Evolutionary conservation across 176 grass and related monocot genomes (phyloP).

Genomic region (Hyparrhenia diplandra): DNA sequence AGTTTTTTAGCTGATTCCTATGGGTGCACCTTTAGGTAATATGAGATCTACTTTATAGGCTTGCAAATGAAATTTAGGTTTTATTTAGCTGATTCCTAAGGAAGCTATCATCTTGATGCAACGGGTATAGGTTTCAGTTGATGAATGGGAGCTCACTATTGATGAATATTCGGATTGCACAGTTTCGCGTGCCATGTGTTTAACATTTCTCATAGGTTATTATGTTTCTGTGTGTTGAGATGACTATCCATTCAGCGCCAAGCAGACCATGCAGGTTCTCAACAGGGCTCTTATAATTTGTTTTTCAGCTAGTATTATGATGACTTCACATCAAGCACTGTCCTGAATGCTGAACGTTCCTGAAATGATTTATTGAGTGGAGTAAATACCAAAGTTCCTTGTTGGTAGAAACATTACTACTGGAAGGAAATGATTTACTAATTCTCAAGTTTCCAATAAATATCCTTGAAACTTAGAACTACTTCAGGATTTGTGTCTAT

Average conservation of each 20-base stretch:
- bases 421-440: neutral
- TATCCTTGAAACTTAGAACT: neutral
- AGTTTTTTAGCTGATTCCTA: neutral
- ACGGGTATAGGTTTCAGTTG: neutral
- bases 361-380: neutral
- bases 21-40: neutral
- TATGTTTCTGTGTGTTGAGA: neutral
- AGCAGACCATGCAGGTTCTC: neutral
- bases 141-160: neutral
- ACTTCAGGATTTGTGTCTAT: neutral
- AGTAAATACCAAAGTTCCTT: constrained; percentile 7
- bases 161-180: neutral
- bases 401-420: neutral
- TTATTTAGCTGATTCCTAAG: neutral
- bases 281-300: neutral
- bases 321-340: neutral
- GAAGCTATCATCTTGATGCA: constrained; percentile 1
- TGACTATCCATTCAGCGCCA: neutral
- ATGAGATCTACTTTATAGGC: neutral
- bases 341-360: neutral
- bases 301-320: neutral
- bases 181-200: neutral
- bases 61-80: neutral
- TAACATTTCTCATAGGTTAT: neutral
- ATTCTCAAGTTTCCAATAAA: neutral